Base-by-base conservation (phyloP, 495 filamentous ascomycete genomes). In the Symbiotaphrina buchneri region DNA sequence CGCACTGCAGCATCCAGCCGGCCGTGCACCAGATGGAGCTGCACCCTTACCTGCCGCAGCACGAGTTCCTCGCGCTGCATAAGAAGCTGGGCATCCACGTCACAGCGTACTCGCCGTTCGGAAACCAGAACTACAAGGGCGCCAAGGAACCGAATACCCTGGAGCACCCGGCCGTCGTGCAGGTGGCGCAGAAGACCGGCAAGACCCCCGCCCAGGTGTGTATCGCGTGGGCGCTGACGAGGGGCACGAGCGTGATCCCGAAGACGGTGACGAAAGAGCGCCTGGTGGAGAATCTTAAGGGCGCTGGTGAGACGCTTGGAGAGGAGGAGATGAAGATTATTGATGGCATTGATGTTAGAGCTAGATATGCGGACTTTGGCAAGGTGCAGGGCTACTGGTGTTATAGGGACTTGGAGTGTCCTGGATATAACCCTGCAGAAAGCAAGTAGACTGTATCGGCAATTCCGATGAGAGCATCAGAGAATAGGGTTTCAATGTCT, bases 101-200 rank as follows among this genome's bases (percentile, higher is more conserved):
- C 21, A 66, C 61, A 22, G 65, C 67, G 15, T 77, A 76, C 46
- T 70, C 63, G 10, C 70, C 71, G 1, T 70, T 80, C 17, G 75
- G 68, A 21, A 79, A 81, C 44, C 65, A 67, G 46, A 78, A 79
- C 41, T 81, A 78, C 40, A 43, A 39, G 2, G 59, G 51, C 7
- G 47, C 54, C 30, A 48, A 56, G 16, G 46, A 64, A 38, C 55
- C 49, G 0, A 63, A 65, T 39, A 34, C 73, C 13, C 65, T 72
- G 35, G 59, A 75, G 5, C 68, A 76, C 28, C 61, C 68, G 0
- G 53, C 58, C 1, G 48, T 76, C 21, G 52, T 52, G 7, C 56
- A 68, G 26, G 58, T 78, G 31, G 71, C 65, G 2, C 55, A 66
- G 49, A 66, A 65, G 38, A 60, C 75, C 39, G 51, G 54, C 29